Evolutionary conservation across 2,329 filamentous ascomycete genomes (phyloP).

Genomic region (Westerdykella ornata): DNA sequence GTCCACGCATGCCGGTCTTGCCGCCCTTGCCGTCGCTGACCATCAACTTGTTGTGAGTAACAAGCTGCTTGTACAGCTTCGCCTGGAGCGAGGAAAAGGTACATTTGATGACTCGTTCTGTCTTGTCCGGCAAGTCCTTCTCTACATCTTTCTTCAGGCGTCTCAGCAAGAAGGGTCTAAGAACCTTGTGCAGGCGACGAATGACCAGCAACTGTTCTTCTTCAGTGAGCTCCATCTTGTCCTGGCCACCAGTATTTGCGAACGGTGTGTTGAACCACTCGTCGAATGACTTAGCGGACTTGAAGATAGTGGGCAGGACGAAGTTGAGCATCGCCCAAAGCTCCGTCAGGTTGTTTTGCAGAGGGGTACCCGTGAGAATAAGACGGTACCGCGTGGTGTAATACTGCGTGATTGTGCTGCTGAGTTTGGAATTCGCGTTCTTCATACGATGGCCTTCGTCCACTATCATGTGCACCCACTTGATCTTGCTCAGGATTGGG

Average conservation of each 20-base stretch:
- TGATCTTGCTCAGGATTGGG: conserved; percentile 91
- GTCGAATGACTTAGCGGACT: conserved; percentile 96
- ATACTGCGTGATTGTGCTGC: conserved; percentile 88
- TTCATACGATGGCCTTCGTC: conserved; percentile 99
- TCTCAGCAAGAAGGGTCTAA: conserved; percentile 92
- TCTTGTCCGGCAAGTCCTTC: conserved; percentile 97
- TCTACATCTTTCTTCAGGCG: conserved; percentile 99
- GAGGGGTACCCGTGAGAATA: conserved; percentile 91
- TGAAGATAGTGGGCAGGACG: conserved; percentile 96
- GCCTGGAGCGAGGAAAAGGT: conserved; percentile 92
- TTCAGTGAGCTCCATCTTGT: conserved; percentile 98
- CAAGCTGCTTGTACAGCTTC: conserved; percentile 94
- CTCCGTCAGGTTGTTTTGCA: conserved; percentile 95
- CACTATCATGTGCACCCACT: conserved; percentile 99
- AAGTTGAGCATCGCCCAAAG: conserved; percentile 98
- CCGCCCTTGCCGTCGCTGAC: conserved; percentile 94
- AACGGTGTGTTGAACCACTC: conserved; percentile 99
- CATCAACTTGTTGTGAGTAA: conserved; percentile 88
- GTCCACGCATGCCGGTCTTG: conserved; percentile 84
- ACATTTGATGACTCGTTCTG: conserved; percentile 98
- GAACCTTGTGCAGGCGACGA: conserved; percentile 93
- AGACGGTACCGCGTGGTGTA: conserved; percentile 92
- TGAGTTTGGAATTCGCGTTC: conserved; percentile 93
- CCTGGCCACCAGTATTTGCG: conserved; percentile 93
- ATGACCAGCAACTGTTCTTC: conserved; percentile 99